Conservation (phyloP, 805 yeast genomes). For the Ogataea glucozyma region DNA sequence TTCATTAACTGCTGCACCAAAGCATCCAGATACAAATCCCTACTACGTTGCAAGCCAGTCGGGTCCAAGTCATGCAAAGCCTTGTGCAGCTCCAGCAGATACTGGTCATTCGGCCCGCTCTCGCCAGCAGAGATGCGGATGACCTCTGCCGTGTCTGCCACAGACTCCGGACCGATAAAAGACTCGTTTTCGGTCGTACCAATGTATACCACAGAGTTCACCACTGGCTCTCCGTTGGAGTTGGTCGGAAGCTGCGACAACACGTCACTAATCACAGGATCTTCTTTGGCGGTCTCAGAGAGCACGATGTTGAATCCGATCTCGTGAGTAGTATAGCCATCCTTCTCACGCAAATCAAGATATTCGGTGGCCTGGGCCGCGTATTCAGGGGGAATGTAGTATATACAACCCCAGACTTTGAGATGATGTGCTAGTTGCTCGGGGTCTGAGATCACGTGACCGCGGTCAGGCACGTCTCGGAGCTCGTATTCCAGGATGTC, state of each 20-base stretch:
- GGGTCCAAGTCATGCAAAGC: slow-evolving; percentile 47
- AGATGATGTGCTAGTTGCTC: slow-evolving; percentile 44
- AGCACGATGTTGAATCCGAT: slow-evolving; percentile 60
- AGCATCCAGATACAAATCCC: slow-evolving; percentile 44
- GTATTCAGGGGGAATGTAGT: slow-evolving; percentile 67
- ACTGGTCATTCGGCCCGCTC: slow-evolving; percentile 78
- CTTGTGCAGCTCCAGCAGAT: slow-evolving; percentile 53
- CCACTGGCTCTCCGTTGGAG: slow-evolving; percentile 40
- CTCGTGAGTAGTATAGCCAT: slow-evolving; percentile 75
- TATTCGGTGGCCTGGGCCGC: slow-evolving; percentile 65
- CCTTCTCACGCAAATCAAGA: slow-evolving; percentile 82
- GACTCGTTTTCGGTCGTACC: slow-evolving; percentile 82
- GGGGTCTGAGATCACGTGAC: slow-evolving; percentile 17
- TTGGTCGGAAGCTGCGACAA: slow-evolving; percentile 34
- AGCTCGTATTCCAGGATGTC: slow-evolving; percentile 40
- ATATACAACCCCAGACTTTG: slow-evolving; percentile 78
- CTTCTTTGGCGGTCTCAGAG: slow-evolving; percentile 21
- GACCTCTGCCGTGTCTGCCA: slow-evolving; percentile 57
- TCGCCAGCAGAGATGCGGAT: slow-evolving; percentile 68
- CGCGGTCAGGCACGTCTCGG: slow-evolving; percentile 14
- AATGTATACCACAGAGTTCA: slow-evolving; percentile 70
- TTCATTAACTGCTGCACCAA: slow-evolving; percentile 19
- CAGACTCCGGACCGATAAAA: slow-evolving; percentile 78
- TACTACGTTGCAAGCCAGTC: slow-evolving; percentile 23
- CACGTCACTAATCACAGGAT: slow-evolving; percentile 23